Conservation (phyloP, 345 rosid genomes). For the Boechera divaricarpa region DNA sequence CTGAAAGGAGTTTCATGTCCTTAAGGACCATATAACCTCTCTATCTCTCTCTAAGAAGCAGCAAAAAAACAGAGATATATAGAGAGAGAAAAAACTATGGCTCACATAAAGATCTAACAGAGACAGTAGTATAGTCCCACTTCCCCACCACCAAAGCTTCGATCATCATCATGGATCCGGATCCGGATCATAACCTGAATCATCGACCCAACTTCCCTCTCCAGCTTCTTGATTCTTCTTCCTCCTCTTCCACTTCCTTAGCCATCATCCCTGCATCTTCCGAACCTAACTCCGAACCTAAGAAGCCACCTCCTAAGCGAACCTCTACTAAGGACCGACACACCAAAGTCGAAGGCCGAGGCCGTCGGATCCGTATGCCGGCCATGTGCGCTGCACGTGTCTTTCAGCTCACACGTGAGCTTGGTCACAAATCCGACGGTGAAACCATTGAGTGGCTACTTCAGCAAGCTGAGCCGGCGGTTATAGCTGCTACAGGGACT, state of each 20-base stretch:
- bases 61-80: slow-evolving; percentile 23
- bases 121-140: slow-evolving; percentile 53
- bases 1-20: slow-evolving; percentile 56
- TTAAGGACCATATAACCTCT: slow-evolving; percentile 42
- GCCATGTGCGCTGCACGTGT: slow-evolving; percentile 94
- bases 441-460: slow-evolving; percentile 91
- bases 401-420: slow-evolving; percentile 89
- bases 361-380: slow-evolving; percentile 96
- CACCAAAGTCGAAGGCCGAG: slow-evolving; percentile 97
- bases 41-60: slow-evolving; percentile 36
- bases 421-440: slow-evolving; percentile 89
- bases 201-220: slow-evolving; percentile 78
- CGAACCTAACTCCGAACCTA: slow-evolving; percentile 41
- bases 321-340: slow-evolving; percentile 84
- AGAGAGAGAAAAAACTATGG: slow-evolving; percentile 39
- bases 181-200: slow-evolving; percentile 52
- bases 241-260: slow-evolving; percentile 50
- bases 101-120: slow-evolving; percentile 47
- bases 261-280: slow-evolving; percentile 45
- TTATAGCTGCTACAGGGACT: slow-evolving; percentile 91
- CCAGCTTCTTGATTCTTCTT: slow-evolving; percentile 67
- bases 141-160: slow-evolving; percentile 57
- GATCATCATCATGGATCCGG: slow-evolving; percentile 70
- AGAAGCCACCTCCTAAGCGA: slow-evolving; percentile 77
- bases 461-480: slow-evolving; percentile 92